phyloP scores from a whole-genome alignment of 225 moss, liverwort and hornwort species.

The Antitrichia curtipendula region DNA sequence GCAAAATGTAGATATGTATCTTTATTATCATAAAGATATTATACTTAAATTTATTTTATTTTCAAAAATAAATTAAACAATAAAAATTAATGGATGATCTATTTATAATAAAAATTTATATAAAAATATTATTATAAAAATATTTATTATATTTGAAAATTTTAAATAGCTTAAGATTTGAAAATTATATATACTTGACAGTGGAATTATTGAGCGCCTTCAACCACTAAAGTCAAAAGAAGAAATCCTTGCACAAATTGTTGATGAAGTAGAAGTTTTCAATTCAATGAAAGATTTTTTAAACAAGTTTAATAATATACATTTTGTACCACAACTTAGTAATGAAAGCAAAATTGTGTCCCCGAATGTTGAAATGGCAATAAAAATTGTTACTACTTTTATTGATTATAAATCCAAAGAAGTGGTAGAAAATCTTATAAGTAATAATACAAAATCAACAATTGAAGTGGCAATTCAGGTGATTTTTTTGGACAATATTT shows the following conservation, averaged over 20 bases:
- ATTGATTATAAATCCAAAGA: constrained; percentile 34
- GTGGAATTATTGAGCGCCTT: constrained; percentile 43
- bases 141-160: no score
- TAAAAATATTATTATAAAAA: no score
- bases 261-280: background rate
- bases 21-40: background rate
- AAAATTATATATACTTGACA: background rate
- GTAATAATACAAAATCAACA: constrained; percentile 10
- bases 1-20: background rate
- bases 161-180: background rate
- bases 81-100: background rate
- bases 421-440: background rate
- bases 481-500: background rate
- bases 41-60: background rate
- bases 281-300: constrained; percentile 5
- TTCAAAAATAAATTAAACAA: no score
- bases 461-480: constrained; percentile 8
- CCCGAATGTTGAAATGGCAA: constrained; percentile 19
- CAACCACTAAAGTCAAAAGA: constrained; percentile 33
- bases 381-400: background rate
- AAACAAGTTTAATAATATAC: constrained; percentile 31
- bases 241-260: constrained; percentile 18
- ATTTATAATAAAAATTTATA: background rate
- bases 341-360: constrained; percentile 5
- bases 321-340: constrained; percentile 19